Conservation (phyloP, 2,329 filamentous ascomycete species). For the Aspergillus phoenicis region DNA sequence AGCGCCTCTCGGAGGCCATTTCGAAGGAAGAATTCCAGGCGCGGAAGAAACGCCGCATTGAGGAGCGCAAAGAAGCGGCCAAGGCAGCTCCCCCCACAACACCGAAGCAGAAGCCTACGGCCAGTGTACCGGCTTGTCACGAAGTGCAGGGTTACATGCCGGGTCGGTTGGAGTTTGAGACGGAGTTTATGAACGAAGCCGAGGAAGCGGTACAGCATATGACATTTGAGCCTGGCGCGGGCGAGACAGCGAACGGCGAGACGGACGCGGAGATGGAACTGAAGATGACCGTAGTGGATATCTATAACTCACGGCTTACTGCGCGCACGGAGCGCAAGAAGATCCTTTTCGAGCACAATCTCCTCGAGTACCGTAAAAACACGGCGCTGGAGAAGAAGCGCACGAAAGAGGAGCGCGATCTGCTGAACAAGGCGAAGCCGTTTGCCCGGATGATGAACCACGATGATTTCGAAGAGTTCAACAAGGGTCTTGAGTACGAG, state of each 20-base stretch:
- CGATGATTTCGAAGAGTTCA: constrained; percentile 83
- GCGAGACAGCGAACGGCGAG: constrained; percentile 83
- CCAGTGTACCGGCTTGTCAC: constrained; percentile 92
- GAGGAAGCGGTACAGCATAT: constrained; percentile 98
- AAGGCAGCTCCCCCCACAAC: constrained; percentile 81
- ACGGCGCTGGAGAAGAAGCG: constrained; percentile 87
- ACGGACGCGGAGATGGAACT: constrained; percentile 95
- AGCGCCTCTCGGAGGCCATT: constrained; percentile 73
- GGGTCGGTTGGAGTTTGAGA: constrained; percentile 94
- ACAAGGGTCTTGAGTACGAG: constrained; percentile 84
- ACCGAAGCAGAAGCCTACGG: constrained; percentile 93
- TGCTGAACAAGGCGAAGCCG: constrained; percentile 91
- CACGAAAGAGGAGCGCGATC: constrained; percentile 89
- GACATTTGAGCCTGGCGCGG: constrained; percentile 96
- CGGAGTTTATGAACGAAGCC: constrained; percentile 94
- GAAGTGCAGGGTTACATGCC: constrained; percentile 99
- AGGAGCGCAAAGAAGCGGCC: constrained; percentile 82
- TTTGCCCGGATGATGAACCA: constrained; percentile 97
- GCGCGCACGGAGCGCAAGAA: constrained; percentile 93
- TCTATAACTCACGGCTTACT: constrained; percentile 91
- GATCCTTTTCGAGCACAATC: constrained; percentile 91
- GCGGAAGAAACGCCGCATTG: constrained; percentile 88
- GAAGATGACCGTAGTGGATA: constrained; percentile 97
- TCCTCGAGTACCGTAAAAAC: constrained; percentile 93
- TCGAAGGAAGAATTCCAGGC: constrained; percentile 91